phyloP scores from a whole-genome alignment of 169 alveolate genomes.

The Theileria annulata region DNA sequence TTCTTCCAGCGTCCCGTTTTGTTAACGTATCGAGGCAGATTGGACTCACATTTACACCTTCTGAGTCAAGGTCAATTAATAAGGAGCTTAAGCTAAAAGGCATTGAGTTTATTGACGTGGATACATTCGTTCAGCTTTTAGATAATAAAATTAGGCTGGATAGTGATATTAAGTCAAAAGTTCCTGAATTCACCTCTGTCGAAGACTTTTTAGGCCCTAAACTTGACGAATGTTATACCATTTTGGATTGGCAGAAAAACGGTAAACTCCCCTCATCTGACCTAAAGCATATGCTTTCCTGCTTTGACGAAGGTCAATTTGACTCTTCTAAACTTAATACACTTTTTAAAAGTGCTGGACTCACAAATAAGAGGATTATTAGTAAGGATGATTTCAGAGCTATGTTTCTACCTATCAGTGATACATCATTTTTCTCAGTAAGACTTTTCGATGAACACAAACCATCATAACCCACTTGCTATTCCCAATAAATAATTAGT shows the following conservation, averaged over 20 bases:
- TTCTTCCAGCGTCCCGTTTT: conserved; percentile 28
- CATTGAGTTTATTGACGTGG: conserved; percentile 44
- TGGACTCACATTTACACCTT: conserved; percentile 57
- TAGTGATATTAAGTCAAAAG: conserved; percentile 25
- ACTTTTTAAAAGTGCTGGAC: conserved; percentile 31
- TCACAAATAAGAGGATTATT: conserved; percentile 35
- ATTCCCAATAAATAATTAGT: background rate
- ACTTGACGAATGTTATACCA: conserved; percentile 41
- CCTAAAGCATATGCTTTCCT: conserved; percentile 53
- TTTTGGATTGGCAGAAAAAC: conserved; percentile 54
- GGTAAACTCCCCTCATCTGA: conserved; percentile 53
- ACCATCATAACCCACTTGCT: background rate
- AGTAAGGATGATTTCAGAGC: conserved; percentile 47
- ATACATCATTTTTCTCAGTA: conserved; percentile 50
- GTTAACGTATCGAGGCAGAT: conserved; percentile 61
- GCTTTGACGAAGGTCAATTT: conserved; percentile 61
- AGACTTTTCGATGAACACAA: conserved; percentile 20
- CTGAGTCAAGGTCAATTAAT: conserved; percentile 39
- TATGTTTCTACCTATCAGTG: conserved; percentile 44
- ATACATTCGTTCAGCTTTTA: conserved; percentile 53
- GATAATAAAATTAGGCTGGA: conserved; percentile 53
- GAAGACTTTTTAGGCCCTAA: conserved; percentile 18
- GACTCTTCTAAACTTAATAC: conserved; percentile 21
- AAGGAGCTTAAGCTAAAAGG: conserved; percentile 26
- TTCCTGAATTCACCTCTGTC: conserved; percentile 29